These are phyloP conservation scores for Amanita phalloides DNA, from an alignment of 768 basidiomycete genomes.

Conservation along the genomic window DNA sequence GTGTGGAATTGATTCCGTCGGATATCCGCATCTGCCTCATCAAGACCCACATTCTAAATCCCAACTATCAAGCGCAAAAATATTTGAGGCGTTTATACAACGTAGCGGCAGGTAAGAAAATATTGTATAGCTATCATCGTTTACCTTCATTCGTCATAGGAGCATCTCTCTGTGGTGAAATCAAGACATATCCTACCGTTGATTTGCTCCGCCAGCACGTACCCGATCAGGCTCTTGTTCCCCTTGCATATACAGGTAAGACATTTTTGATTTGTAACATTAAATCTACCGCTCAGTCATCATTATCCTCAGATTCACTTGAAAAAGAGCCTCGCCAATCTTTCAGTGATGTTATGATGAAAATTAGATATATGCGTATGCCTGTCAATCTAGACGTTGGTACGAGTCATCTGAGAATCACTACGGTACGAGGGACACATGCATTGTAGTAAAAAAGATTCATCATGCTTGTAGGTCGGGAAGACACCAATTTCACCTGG, in stretches of 20 bases:
- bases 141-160: constrained; percentile 21
- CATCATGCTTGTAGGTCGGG: constrained; percentile 37
- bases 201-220: constrained; percentile 48
- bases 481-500: constrained; percentile 60
- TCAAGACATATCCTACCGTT: constrained; percentile 56
- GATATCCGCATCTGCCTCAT: constrained; percentile 58
- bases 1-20: constrained; percentile 60
- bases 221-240: constrained; percentile 32
- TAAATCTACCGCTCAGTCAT: constrained; percentile 3
- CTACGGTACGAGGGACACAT: constrained; percentile 40
- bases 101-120: constrained; percentile 37
- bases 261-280: background rate
- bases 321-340: constrained; percentile 46
- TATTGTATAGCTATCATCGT: background rate
- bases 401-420: constrained; percentile 63
- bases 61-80: constrained; percentile 58
- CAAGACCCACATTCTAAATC: constrained; percentile 59
- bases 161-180: constrained; percentile 35
- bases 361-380: constrained; percentile 49
- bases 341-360: constrained; percentile 60
- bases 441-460: background rate
- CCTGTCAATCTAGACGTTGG: constrained; percentile 65
- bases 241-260: constrained; percentile 48
- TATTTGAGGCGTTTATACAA: constrained; percentile 74
- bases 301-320: constrained; percentile 33